Evolutionary conservation across 2,329 filamentous ascomycete genomes (phyloP).

Genomic region (Dothideomycetes sp.): DNA sequence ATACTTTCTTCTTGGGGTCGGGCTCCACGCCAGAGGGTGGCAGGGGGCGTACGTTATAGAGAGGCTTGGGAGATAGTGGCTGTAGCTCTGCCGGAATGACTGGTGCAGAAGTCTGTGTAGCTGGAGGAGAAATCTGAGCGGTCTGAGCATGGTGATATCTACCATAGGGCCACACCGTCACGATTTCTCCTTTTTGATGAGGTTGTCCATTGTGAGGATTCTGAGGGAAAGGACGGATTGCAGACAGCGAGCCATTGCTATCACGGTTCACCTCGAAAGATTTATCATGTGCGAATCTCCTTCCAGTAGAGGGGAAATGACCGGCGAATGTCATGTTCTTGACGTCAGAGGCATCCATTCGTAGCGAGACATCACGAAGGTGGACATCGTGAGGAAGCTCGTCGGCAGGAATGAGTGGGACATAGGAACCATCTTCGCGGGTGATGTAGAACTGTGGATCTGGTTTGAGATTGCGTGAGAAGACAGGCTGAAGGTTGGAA

Average conservation of each 20-base stretch:
- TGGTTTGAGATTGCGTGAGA: no score
- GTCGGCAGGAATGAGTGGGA: constrained; percentile 35
- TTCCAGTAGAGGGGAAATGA: constrained; percentile 19
- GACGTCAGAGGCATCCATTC: constrained; percentile 24
- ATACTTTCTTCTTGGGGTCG: constrained; percentile 54
- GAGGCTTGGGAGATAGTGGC: background rate
- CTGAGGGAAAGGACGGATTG: no score
- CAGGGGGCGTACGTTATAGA: constrained; percentile 13
- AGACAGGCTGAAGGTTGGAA: no score
- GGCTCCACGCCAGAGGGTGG: constrained; percentile 32
- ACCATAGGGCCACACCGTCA: no score
- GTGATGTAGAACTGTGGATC: constrained; percentile 28
- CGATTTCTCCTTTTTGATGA: no score
- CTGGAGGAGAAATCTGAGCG: no score
- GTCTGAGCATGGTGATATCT: no score
- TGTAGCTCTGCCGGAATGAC: no score
- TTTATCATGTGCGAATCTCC: background rate
- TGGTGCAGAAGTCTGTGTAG: no score
- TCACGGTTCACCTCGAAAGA: no score
- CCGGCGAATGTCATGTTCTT: constrained; percentile 26
- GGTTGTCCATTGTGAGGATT: no score
- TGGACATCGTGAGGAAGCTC: constrained; percentile 32
- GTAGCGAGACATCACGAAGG: constrained; percentile 29
- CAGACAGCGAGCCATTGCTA: no score
- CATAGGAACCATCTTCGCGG: constrained; percentile 26